Evolutionary conservation across 306 rosid genomes (phyloP).

Genomic region (Pyrus communis): DNA sequence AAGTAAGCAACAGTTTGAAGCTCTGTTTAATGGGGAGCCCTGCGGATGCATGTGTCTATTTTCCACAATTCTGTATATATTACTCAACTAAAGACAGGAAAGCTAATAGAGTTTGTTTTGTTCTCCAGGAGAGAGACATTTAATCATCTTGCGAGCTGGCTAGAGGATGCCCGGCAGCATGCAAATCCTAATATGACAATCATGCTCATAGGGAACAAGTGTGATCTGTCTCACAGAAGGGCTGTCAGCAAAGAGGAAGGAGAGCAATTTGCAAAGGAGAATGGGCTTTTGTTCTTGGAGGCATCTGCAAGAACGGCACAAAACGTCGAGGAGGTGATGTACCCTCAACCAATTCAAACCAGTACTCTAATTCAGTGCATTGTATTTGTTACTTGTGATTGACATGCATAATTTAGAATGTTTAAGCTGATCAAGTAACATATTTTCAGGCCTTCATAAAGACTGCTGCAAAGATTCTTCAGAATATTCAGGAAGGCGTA

Average conservation of each 20-base stretch:
- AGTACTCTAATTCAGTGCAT: neutral
- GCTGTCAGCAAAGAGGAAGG: slow-evolving; percentile 98
- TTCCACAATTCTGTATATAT: slow-evolving; percentile 3
- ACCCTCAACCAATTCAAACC: slow-evolving; percentile 1
- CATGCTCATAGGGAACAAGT: slow-evolving; percentile 87
- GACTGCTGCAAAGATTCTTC: slow-evolving; percentile 89
- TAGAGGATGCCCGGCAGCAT: slow-evolving; percentile 98
- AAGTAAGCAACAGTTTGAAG: neutral
- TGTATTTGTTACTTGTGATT: neutral
- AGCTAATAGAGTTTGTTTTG: neutral
- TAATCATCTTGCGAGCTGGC: slow-evolving; percentile 84
- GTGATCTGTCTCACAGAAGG: slow-evolving; percentile 84
- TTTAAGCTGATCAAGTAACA: neutral
- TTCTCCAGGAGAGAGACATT: slow-evolving; percentile 83
- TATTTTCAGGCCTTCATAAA: slow-evolving; percentile 68
- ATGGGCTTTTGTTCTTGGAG: slow-evolving; percentile 90
- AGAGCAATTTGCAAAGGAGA: slow-evolving; percentile 91
- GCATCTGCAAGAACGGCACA: slow-evolving; percentile 97
- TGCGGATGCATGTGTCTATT: neutral
- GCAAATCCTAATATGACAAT: slow-evolving; percentile 95
- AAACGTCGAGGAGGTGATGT: slow-evolving; percentile 86
- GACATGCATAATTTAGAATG: neutral
- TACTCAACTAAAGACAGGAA: slow-evolving; percentile 1
- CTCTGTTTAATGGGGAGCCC: neutral
- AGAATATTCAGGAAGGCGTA: slow-evolving; percentile 87